These are phyloP conservation scores for Thinopyrum elongatum DNA, from an alignment of 176 grass and related monocot genomes.

Conservation along the genomic window DNA sequence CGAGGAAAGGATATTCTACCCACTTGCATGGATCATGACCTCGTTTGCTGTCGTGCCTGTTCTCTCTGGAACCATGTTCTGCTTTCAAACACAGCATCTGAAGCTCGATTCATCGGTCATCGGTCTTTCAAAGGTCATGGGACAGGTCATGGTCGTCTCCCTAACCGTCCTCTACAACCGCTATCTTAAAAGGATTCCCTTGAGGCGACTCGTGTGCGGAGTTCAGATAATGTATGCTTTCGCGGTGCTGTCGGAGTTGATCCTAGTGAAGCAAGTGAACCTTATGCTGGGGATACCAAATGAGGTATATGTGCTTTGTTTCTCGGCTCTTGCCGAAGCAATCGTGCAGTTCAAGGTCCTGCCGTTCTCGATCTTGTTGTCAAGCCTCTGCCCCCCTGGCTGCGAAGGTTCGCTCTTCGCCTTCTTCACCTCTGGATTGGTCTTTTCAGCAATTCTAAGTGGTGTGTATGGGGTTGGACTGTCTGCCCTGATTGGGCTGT, in stretches of 20 bases:
- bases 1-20: constrained; percentile 55
- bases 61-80: constrained; percentile 84
- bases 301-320: constrained; percentile 61
- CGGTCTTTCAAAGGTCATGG: constrained; percentile 79
- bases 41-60: constrained; percentile 76
- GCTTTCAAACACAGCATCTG: constrained; percentile 76
- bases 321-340: constrained; percentile 78
- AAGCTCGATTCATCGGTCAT: constrained; percentile 81
- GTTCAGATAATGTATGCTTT: constrained; percentile 70
- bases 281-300: constrained; percentile 73
- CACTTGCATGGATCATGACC: constrained; percentile 78
- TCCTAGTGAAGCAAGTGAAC: constrained; percentile 82
- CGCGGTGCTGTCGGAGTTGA: constrained; percentile 59
- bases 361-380: constrained; percentile 73
- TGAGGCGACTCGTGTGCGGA: constrained; percentile 52
- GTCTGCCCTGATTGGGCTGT: constrained; percentile 62
- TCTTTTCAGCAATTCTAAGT: constrained; percentile 72
- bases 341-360: constrained; percentile 90
- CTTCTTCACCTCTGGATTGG: constrained; percentile 76
- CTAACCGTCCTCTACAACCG: constrained; percentile 61
- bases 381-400: constrained; percentile 61
- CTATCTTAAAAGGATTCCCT: constrained; percentile 55
- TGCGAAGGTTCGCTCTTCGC: constrained; percentile 86
- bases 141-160: constrained; percentile 77
- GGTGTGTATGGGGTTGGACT: constrained; percentile 70